phyloP scores from a whole-genome alignment of 2,329 filamentous ascomycete species.

The Chaetomiaceae sp. region DNA sequence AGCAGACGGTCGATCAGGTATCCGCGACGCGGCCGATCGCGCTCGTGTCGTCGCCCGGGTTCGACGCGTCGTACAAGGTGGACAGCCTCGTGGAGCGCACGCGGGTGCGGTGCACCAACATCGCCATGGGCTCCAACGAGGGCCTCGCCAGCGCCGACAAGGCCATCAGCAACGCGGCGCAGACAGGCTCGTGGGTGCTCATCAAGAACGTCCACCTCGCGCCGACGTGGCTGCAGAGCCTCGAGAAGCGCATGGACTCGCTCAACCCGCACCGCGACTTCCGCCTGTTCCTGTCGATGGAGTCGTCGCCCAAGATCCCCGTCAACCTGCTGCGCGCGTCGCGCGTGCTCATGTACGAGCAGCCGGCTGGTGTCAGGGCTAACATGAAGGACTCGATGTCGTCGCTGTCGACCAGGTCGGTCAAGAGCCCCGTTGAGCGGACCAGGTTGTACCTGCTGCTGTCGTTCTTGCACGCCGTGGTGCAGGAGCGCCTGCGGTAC shows the following conservation, averaged over 20 bases:
- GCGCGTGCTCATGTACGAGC: conserved; percentile 94
- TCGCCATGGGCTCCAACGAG: conserved; percentile 98
- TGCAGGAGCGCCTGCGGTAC: conserved; percentile 91
- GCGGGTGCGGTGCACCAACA: conserved; percentile 82
- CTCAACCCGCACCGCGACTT: conserved; percentile 93
- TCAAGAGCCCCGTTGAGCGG: conserved; percentile 84
- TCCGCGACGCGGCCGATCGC: conserved; percentile 81
- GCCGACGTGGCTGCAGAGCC: conserved; percentile 90
- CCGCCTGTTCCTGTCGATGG: conserved; percentile 95
- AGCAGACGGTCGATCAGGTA: conserved; percentile 78
- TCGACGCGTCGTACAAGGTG: conserved; percentile 98
- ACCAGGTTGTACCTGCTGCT: conserved; percentile 84
- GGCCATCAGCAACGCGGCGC: conserved; percentile 86
- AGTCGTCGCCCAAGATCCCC: conserved; percentile 92
- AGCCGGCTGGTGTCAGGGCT: conserved; percentile 89
- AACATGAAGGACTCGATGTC: conserved; percentile 98
- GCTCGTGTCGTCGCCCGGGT: conserved; percentile 89
- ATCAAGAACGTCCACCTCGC: conserved; percentile 99
- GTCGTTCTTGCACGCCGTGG: conserved; percentile 90
- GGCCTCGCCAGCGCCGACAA: conserved; percentile 89
- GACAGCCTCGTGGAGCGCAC: conserved; percentile 86
- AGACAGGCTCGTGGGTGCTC: conserved; percentile 90
- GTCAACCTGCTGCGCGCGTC: conserved; percentile 92
- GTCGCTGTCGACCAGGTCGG: conserved; percentile 68
- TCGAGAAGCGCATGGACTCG: conserved; percentile 94